Base-by-base conservation (phyloP, 352 stramenopile genomes). In the Plasmopara viticola region DNA sequence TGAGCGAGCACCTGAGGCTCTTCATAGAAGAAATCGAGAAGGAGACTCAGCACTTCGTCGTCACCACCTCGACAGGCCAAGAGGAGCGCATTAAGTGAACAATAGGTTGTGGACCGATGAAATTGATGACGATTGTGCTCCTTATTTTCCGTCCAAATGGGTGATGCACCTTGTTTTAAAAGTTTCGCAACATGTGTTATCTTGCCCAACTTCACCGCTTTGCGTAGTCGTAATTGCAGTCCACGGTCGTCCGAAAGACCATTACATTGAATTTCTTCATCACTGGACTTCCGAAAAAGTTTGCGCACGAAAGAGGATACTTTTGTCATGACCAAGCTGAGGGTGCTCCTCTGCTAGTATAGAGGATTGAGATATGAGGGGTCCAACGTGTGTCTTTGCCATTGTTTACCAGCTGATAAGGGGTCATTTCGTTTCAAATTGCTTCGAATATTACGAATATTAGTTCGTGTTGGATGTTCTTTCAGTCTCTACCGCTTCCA, bases 1-100 rank as follows among this genome's bases (percentile, higher is more conserved):
- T 70, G 56, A 0, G 44, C 14, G 6, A 87, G 64, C 3, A 77
- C 51, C 48, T 72, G 48, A 8, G 64, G 66, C n/a, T 75, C 58
- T 9, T 67, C 48, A 46, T 81, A 81, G 44, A 84, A 82, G 39
- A 66, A 68, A 58, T 90, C 71, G 18, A 90, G 64, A 18, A 90
- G 50, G 39, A 90, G 43, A 45, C 63, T 67, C 47, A 90, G 51
- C 5, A 86, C 66, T 37, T 77, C 57, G 7, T 65, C 64, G 39
- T 84, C 48, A 39, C 76, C 78, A 7, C 49, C 42, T 57, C 72
- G 61, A 53, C 78, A 87, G 33, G 76, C 74, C n/a, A 90, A 53
- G 18, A 90, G 55, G 25, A 90, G 48, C 6, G 76, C 72, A 33
- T 90, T 86, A 34, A 77, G 57, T 44, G 84, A 62, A 18, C 64